A percentile compares a stretch with the other conserved stretches of the same genome.
phyloP scores from a whole-genome alignment of 805 yeast genomes.

The Pichia rugopelliculosa region DNA sequence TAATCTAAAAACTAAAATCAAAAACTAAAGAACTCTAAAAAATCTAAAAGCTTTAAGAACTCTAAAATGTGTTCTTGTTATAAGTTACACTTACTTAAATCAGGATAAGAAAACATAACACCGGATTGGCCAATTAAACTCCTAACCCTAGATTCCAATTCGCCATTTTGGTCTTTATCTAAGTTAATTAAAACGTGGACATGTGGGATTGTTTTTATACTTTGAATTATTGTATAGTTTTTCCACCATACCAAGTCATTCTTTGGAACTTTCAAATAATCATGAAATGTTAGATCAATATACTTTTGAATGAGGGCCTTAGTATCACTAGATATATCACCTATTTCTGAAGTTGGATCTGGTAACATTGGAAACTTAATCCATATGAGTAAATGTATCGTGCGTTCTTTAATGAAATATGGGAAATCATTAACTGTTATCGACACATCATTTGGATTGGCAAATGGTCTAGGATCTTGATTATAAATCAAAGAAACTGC shows the following conservation, averaged over 20 bases:
- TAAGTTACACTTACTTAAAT: conserved; percentile 2
- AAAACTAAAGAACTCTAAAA: too few species aligned
- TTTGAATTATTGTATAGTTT: conserved; percentile 64
- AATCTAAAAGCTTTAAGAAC: background rate
- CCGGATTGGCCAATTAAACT: conserved; percentile 10
- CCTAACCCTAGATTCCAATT: background rate
- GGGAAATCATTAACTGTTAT: conserved; percentile 58
- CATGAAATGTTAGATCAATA: conserved; percentile 42
- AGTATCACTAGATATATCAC: conserved; percentile 41
- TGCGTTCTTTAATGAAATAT: conserved; percentile 45
- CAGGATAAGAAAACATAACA: conserved; percentile 7
- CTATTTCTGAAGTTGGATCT: conserved; percentile 42
- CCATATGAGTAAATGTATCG: conserved; percentile 62
- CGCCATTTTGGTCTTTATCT: conserved; percentile 1
- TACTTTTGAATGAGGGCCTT: conserved; percentile 37
- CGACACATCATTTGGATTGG: conserved; percentile 35
- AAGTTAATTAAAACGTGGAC: conserved; percentile 55
- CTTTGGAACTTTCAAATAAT: conserved; percentile 33
- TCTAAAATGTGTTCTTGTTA: too few species aligned
- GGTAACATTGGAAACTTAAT: conserved; percentile 47
- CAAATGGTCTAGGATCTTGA: conserved; percentile 35
- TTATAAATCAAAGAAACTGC: conserved; percentile 17
- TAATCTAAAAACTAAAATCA: too few species aligned
- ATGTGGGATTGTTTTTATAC: conserved; percentile 60
- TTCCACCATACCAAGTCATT: conserved; percentile 56